A percentile compares a stretch with the other conserved stretches of the same genome.
Evolutionary conservation across 139 green algal species (phyloP).

Genomic region (Tetradesmus lagerheimii): DNA sequence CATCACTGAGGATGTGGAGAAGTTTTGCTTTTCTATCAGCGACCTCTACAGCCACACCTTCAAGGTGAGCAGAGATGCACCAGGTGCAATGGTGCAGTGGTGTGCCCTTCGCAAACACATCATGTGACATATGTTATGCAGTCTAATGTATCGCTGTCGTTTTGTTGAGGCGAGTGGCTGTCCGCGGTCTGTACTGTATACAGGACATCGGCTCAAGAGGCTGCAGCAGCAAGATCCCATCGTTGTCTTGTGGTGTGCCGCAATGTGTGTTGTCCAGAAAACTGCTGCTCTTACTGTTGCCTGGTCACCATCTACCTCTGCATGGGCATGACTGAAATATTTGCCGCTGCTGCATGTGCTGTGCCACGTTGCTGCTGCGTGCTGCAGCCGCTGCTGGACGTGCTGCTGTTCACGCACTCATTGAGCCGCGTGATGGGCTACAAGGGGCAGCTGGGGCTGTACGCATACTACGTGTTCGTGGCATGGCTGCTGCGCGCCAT

Average conservation of each 20-base stretch:
- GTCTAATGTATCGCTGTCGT: too few relatives aligned
- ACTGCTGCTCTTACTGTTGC: too few relatives aligned
- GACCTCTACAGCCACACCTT: constrained; percentile 96
- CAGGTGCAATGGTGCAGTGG: too few relatives aligned
- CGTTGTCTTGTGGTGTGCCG: too few relatives aligned
- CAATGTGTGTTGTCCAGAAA: too few relatives aligned
- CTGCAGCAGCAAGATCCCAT: too few relatives aligned
- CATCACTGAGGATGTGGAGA: constrained; percentile 96
- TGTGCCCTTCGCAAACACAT: too few relatives aligned
- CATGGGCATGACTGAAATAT: too few relatives aligned
- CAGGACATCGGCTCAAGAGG: too few relatives aligned
- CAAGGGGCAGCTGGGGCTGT: constrained; percentile 77
- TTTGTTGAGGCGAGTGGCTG: too few relatives aligned
- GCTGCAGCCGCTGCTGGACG: constrained; percentile 91
- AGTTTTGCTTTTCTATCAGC: constrained; percentile 85
- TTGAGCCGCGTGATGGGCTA: constrained; percentile 92
- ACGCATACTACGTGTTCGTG: constrained; percentile 81
- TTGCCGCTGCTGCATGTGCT: background rate
- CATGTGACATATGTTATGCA: too few relatives aligned
- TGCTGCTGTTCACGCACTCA: constrained; percentile 93
- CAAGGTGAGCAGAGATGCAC: constrained; percentile 64
- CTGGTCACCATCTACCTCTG: too few relatives aligned
- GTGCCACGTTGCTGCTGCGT: constrained; percentile 42
- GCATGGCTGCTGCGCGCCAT: constrained; percentile 82
- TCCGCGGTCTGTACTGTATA: constrained; percentile 21